phyloP scores from a whole-genome alignment of 129 eudicot species.

The Ambrosia artemisiifolia region DNA sequence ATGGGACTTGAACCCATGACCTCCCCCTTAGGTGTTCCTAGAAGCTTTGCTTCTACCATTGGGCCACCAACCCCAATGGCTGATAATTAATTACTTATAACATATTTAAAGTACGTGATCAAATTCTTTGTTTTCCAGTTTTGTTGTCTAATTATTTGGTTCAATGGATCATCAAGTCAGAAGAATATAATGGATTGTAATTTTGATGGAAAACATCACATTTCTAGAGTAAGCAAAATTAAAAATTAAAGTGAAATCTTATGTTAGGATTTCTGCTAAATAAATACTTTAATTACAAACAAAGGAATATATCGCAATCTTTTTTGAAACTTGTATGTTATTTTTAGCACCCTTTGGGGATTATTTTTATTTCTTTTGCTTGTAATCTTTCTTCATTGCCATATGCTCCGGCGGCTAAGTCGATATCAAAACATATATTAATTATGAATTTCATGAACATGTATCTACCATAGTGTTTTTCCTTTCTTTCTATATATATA shows the following conservation, averaged over 20 bases:
- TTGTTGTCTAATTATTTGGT: too few species aligned
- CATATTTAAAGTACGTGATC: too few species aligned
- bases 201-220: too few species aligned
- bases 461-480: not conserved
- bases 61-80: too few species aligned
- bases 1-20: too few species aligned
- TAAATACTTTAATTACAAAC: not conserved
- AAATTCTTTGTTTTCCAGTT: too few species aligned
- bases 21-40: too few species aligned
- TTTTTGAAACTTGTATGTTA: not conserved
- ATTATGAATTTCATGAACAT: not conserved
- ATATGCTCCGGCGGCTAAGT: not conserved
- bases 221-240: too few species aligned
- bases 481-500: not conserved
- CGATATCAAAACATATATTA: not conserved
- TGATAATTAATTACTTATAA: too few species aligned
- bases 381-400: not conserved
- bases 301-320: not conserved
- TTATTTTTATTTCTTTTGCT: not conserved
- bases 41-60: too few species aligned
- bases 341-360: not conserved
- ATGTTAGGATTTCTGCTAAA: not conserved
- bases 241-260: not conserved
- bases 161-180: too few species aligned
- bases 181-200: too few species aligned